phyloP scores from a whole-genome alignment of 768 basidiomycete species.

The Lactifluus echinatus region DNA sequence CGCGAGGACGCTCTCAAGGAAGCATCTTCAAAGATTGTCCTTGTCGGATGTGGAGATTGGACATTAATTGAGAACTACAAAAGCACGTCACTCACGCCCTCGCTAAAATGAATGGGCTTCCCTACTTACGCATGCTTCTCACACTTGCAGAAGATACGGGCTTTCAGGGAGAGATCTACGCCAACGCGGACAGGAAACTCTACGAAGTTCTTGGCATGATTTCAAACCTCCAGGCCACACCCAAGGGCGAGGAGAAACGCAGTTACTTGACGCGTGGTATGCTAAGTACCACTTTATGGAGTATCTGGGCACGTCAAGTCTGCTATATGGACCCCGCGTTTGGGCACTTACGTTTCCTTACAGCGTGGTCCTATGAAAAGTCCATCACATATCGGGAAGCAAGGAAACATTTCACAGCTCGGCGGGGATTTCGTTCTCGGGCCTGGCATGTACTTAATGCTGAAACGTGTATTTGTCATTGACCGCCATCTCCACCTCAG shows the following conservation, averaged over 20 bases:
- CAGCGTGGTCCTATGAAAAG: slow-evolving; percentile 16
- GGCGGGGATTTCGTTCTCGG: slow-evolving; percentile 20
- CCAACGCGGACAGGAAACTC: slow-evolving; percentile 17
- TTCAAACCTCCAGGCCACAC: slow-evolving; percentile 11
- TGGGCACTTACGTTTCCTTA: background rate
- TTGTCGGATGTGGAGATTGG: slow-evolving; percentile 20
- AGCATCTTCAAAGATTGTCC: slow-evolving; percentile 1
- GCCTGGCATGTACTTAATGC: slow-evolving; percentile 1
- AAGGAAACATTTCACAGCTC: slow-evolving; percentile 16
- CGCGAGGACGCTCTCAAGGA: slow-evolving; percentile 10
- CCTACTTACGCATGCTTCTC: background rate
- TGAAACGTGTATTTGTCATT: background rate
- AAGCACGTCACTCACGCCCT: background rate
- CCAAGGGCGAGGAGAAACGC: slow-evolving; percentile 8
- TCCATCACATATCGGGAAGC: slow-evolving; percentile 15
- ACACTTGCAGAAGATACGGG: background rate
- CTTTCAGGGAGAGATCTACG: slow-evolving; percentile 17
- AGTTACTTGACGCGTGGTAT: slow-evolving; percentile 13
- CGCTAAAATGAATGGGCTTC: no score
- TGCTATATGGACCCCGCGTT: background rate
- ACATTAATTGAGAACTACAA: slow-evolving; percentile 17
- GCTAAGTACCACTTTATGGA: slow-evolving; percentile 4
- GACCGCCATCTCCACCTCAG: background rate
- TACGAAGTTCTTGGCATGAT: slow-evolving; percentile 15
- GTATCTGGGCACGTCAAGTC: slow-evolving; percentile 10